Evolutionary conservation across 2,329 filamentous ascomycete genomes (phyloP), one percentile per base, ranked within the genome.

Genomic region (Chaetomium sp.): DNA sequence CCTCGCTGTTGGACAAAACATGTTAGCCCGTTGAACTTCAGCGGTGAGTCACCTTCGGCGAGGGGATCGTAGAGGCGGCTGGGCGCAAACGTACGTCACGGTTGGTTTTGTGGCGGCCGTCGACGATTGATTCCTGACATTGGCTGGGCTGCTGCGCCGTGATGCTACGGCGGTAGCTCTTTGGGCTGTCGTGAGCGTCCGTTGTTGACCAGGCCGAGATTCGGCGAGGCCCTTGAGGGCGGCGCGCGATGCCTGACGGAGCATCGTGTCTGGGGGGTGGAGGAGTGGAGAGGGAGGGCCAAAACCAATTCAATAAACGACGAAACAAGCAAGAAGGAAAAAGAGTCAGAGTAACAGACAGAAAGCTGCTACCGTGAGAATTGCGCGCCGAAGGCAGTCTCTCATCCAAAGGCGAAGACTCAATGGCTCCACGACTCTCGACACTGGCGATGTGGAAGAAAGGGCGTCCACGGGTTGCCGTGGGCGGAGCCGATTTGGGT

Each of bases 51-150:
- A 74, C 66, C 47, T 25, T 27, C 16, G 42, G 19, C 13, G 73
- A n/a, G 23, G 19, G 38, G 27, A 12, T 7, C 60, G n/a, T 12
- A 10, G 35, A n/a, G n/a, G n/a, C n/a, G n/a, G n/a, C 21, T 1
- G 4, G 23, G n/a, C 1, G n/a, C 3, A 49, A 63, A 82, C 87
- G 75, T 80, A 89, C 86, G 82, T 75, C 67, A 82, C 79, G 66
- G 82, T 75, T 67, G 84, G 71, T 51, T 78, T 78, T 51, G 81
- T 78, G 49, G 80, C 78, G 38, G 82, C 80, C 31, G 80, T 78
- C n/a, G 83, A 84, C 35, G 82, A 78, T 69, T 85, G 80, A 72
- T 77, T 81, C 74, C 83, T 81, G 62, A 77, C 74, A 50, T 76
- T 77, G 25, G 76, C 70, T 35, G 79, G 75, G 4, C 74, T 74